phyloP scores from a whole-genome alignment of 805 yeast species.

The Ogataea pilisensis region DNA sequence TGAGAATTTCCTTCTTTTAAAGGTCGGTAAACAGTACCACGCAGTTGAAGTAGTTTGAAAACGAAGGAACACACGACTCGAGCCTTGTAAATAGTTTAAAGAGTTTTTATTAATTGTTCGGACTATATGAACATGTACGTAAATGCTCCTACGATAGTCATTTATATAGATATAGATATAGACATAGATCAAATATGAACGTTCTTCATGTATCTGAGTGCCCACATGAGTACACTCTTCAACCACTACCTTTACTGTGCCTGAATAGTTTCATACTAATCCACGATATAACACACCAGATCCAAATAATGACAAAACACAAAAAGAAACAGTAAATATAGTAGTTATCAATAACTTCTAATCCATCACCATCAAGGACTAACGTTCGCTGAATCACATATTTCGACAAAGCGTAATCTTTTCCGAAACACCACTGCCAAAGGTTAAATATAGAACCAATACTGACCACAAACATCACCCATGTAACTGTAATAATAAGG shows the following conservation, averaged over 20 bases:
- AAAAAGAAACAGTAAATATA: slow-evolving; percentile 29
- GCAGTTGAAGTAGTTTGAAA: slow-evolving; percentile 40
- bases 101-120: neutral
- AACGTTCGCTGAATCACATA: slow-evolving; percentile 5
- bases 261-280: slow-evolving; percentile 74
- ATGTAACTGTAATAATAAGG: slow-evolving; percentile 21
- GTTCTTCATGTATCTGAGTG: no score
- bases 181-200: no score
- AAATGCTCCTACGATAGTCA: neutral
- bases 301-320: slow-evolving; percentile 41
- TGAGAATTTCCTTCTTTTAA: slow-evolving; percentile 54
- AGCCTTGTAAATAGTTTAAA: neutral
- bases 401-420: slow-evolving; percentile 1
- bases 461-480: slow-evolving; percentile 26
- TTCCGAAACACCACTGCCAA: slow-evolving; percentile 28
- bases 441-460: slow-evolving; percentile 29
- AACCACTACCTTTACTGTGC: slow-evolving; percentile 65
- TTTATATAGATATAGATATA: no score
- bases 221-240: neutral
- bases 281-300: slow-evolving; percentile 77
- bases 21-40: slow-evolving; percentile 71
- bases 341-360: slow-evolving; percentile 24
- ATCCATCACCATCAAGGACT: slow-evolving; percentile 16
- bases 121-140: neutral
- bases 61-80: neutral